These are phyloP conservation scores for Colletotrichum destructivum DNA, from an alignment of 2,329 filamentous ascomycete genomes.

Conservation along the genomic window DNA sequence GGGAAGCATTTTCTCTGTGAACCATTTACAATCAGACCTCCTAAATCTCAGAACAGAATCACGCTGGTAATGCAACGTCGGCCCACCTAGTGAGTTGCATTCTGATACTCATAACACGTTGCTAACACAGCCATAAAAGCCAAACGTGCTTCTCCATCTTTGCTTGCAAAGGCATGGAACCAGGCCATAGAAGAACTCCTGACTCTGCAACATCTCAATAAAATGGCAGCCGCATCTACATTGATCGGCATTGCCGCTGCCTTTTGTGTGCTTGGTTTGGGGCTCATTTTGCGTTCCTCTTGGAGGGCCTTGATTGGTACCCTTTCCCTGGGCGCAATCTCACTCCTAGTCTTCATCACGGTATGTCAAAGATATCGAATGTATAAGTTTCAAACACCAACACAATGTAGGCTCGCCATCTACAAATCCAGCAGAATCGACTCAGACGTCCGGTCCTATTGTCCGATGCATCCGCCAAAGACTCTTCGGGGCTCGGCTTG, in stretches of 20 bases:
- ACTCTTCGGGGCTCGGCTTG: conserved; percentile 38
- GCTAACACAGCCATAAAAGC: not conserved
- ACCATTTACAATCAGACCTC: too few species aligned
- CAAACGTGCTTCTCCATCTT: too few species aligned
- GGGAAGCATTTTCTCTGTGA: too few species aligned
- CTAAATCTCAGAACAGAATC: not conserved
- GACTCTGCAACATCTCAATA: not conserved
- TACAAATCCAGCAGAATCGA: conserved; percentile 31
- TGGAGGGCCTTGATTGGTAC: conserved; percentile 27
- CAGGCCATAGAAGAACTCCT: too few species aligned
- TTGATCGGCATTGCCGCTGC: conserved; percentile 28
- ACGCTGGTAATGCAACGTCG: not conserved
- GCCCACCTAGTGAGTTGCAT: not conserved
- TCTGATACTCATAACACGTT: conserved; percentile 15
- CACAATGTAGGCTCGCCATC: conserved; percentile 23
- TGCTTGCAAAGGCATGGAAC: not conserved
- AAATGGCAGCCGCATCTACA: conserved; percentile 28
- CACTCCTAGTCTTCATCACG: conserved; percentile 49
- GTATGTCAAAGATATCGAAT: conserved; percentile 44
- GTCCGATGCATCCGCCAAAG: conserved; percentile 7
- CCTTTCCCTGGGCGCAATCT: conserved; percentile 1
- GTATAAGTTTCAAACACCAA: not conserved
- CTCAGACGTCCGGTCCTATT: conserved; percentile 25
- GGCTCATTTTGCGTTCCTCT: conserved; percentile 28
- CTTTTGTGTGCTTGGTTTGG: conserved; percentile 31